Conservation (phyloP, 2,329 filamentous ascomycete species). For the Ilyonectria sp. region DNA sequence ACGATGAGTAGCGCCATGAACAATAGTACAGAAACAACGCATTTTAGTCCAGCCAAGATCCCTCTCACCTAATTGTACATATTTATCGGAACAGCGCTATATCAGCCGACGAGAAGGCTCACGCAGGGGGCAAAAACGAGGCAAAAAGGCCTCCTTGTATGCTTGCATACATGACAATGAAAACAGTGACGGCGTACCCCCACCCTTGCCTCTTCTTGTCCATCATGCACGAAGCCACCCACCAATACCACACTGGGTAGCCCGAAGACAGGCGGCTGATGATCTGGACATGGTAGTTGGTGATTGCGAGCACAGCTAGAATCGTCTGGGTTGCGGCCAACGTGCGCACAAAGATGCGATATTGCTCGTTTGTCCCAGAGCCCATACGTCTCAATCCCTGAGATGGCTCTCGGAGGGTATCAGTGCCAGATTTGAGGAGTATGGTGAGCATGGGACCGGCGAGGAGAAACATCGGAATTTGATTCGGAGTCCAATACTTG, state of each 20-base stretch:
- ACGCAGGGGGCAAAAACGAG: conserved; percentile 93
- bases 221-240: conserved; percentile 71
- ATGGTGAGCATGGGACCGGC: conserved; percentile 83
- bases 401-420: conserved; percentile 49
- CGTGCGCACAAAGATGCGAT: conserved; percentile 60
- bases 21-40: too few relatives aligned
- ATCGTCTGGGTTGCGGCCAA: conserved; percentile 82
- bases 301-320: conserved; percentile 79
- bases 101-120: not conserved
- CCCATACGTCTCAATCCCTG: conserved; percentile 22
- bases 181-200: conserved; percentile 66
- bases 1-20: too few relatives aligned
- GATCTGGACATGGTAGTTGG: conserved; percentile 93
- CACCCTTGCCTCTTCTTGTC: conserved; percentile 51
- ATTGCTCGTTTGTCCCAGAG: conserved; percentile 28
- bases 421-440: conserved; percentile 70
- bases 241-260: conserved; percentile 92
- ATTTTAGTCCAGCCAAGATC: not conserved
- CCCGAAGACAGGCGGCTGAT: conserved; percentile 90
- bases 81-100: not conserved
- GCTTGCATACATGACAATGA: conserved; percentile 85
- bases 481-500: conserved; percentile 89
- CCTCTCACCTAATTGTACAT: not conserved
- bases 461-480: conserved; percentile 89
- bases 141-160: conserved; percentile 90